phyloP scores from a whole-genome alignment of 2,329 filamentous ascomycete genomes.

The Calonectria hongkongensis region DNA sequence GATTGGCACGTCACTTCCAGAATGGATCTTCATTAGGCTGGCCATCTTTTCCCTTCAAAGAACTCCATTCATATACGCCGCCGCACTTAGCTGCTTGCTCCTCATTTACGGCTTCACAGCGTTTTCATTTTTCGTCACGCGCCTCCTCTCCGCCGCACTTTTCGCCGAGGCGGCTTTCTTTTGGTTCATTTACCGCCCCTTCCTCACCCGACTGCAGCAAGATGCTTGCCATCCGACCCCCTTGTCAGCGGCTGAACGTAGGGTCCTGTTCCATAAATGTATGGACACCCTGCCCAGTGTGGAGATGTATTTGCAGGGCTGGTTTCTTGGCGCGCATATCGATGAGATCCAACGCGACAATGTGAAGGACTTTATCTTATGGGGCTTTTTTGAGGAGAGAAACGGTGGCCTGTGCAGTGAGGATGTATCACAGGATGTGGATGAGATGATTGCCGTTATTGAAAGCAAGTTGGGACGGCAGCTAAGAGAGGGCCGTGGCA shows the following conservation, averaged over 20 bases:
- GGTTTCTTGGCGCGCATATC: conserved; percentile 78
- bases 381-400: conserved; percentile 77
- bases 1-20: conserved; percentile 61
- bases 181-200: conserved; percentile 65
- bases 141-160: conserved; percentile 56
- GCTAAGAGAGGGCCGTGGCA: conserved; percentile 73
- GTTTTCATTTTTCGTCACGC: conserved; percentile 41
- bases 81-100: conserved; percentile 54
- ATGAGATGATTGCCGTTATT: conserved; percentile 69
- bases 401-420: conserved; percentile 52
- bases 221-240: conserved; percentile 64
- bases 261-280: conserved; percentile 74
- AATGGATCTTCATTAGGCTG: conserved; percentile 67
- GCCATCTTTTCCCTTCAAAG: conserved; percentile 66
- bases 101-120: conserved; percentile 44
- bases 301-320: conserved; percentile 75
- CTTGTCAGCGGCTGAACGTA: conserved; percentile 68
- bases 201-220: conserved; percentile 61
- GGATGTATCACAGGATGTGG: conserved; percentile 63
- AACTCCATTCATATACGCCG: conserved; percentile 63
- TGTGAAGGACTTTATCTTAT: conserved; percentile 78
- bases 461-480: conserved; percentile 71
- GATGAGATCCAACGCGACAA: conserved; percentile 80
- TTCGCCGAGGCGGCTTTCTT: conserved; percentile 66
- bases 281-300: conserved; percentile 72